Percentiles rank a stretch among this genome's conserved stretches.
phyloP scores from a whole-genome alignment of 1,284 basidiomycete genomes.

The Moesziomyces sp. region DNA sequence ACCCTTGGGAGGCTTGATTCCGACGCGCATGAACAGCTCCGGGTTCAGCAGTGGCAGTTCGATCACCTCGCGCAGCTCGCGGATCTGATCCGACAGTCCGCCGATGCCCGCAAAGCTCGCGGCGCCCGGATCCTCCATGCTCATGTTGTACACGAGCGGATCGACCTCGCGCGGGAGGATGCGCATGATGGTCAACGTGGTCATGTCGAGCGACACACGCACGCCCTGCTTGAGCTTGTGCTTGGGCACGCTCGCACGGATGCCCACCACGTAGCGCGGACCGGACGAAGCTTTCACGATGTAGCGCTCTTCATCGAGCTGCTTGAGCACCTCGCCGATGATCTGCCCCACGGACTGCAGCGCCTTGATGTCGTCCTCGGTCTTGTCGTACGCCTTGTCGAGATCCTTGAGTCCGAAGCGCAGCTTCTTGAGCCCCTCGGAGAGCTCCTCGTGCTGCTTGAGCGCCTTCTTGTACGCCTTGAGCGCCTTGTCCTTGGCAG shows the following conservation, averaged over 20 bases:
- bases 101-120: slow-evolving; percentile 97
- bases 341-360: slow-evolving; percentile 99
- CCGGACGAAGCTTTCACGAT: slow-evolving; percentile 99
- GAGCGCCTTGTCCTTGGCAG: slow-evolving; percentile 63
- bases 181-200: slow-evolving; percentile 94
- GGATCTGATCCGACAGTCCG: slow-evolving; percentile 93
- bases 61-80: slow-evolving; percentile 96
- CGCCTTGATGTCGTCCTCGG: slow-evolving; percentile 98
- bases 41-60: slow-evolving; percentile 95
- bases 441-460: slow-evolving; percentile 71
- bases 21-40: slow-evolving; percentile 90
- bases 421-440: slow-evolving; percentile 61
- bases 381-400: slow-evolving; percentile 90
- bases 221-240: slow-evolving; percentile 92
- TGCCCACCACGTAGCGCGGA: slow-evolving; percentile 98
- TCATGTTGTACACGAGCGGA: slow-evolving; percentile 99
- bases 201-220: slow-evolving; percentile 98
- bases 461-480: slow-evolving; percentile 61
- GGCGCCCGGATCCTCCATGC: slow-evolving; percentile 93
- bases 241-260: slow-evolving; percentile 89
- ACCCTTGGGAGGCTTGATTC: slow-evolving; percentile 83
- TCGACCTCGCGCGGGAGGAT: slow-evolving; percentile 97
- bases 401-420: slow-evolving; percentile 75
- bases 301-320: slow-evolving; percentile 97
- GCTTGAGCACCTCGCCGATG: slow-evolving; percentile 98